phyloP scores from a whole-genome alignment of 129 eudicot genomes.

The Scalesia atractyloides region DNA sequence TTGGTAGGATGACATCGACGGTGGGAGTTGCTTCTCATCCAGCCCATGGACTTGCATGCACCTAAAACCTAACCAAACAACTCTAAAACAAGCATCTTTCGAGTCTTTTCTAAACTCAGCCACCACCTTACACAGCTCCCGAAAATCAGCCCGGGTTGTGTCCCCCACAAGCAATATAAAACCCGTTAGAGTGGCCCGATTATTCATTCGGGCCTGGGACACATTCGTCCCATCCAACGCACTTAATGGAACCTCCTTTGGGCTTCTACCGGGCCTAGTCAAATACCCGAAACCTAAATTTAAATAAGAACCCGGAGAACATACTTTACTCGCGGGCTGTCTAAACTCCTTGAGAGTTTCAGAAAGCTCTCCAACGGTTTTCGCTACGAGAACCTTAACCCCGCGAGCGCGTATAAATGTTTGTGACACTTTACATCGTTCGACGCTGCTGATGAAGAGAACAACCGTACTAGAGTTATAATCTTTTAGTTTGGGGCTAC shows the following conservation, averaged over 20 bases:
- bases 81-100: conserved; percentile 19
- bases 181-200: not conserved
- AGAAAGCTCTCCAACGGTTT: conserved; percentile 35
- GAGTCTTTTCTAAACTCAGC: conserved; percentile 61
- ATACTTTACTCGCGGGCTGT: conserved; percentile 7
- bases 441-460: conserved; percentile 41
- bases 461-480: conserved; percentile 6
- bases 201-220: conserved; percentile 1
- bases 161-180: conserved; percentile 58
- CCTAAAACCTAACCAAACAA: conserved; percentile 62
- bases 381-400: conserved; percentile 44
- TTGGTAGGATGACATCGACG: conserved; percentile 48
- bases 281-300: conserved; percentile 25
- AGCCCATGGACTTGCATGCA: conserved; percentile 45
- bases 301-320: conserved; percentile 35
- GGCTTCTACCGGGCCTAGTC: conserved; percentile 25
- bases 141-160: conserved; percentile 46
- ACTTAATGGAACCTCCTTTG: conserved; percentile 53
- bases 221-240: conserved; percentile 49
- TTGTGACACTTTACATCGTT: conserved; percentile 36
- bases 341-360: conserved; percentile 39
- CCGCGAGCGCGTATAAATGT: conserved; percentile 43
- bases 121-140: conserved; percentile 39
- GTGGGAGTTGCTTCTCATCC: conserved; percentile 53
- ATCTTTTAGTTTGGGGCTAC: conserved; percentile 25